Evolutionary conservation across 345 rosid genomes (phyloP), one percentile per base, ranked within the genome.

Genomic region (Bruguiera sexangula): DNA sequence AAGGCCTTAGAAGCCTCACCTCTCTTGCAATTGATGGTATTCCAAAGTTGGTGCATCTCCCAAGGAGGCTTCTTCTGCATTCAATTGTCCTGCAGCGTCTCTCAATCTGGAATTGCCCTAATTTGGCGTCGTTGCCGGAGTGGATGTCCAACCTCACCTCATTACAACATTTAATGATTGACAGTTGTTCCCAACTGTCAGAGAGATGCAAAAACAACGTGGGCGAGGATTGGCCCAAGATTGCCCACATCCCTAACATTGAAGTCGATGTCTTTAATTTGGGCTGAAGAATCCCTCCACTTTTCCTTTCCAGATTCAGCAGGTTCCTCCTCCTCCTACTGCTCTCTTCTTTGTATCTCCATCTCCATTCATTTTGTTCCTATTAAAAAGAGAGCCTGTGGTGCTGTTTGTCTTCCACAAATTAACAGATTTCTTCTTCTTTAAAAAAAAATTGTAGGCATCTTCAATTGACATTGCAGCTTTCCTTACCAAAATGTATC

Each of bases 81-180:
- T 6, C 67, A 43, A 22, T 65, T 22, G 8, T 64, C 43, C 22
- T 71, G 39, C 43, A 31, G 19, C 8, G 0, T 1, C 68, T 76
- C 8, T 0, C 0, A 1, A 66, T 71, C 32, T 1, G 0, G 1
- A 1, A 8, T 8, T 70, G 79, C 55, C 21, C 27, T 3, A 39
- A 19, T 65, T 55, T 75, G 68, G 46, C 0, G 29, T 13, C 54
- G 34, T 36, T 66, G 20, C 71, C 71, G 5, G 62, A 60, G 9
- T 73, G 76, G 71, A 73, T 65, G 16, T 13, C 26, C 57, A 65
- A 72, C 65, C 65, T 72, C 51, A 43, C 69, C 1, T 11, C 43
- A 6, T 34, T 73, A 27, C 21, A 60, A 6, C 0, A 24, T 7
- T 34, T 73, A 61, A 0, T 0, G 1, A 32, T 73, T 26, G 0